Conservation (phyloP, 805 yeast species). For the Pichia deserticola region DNA sequence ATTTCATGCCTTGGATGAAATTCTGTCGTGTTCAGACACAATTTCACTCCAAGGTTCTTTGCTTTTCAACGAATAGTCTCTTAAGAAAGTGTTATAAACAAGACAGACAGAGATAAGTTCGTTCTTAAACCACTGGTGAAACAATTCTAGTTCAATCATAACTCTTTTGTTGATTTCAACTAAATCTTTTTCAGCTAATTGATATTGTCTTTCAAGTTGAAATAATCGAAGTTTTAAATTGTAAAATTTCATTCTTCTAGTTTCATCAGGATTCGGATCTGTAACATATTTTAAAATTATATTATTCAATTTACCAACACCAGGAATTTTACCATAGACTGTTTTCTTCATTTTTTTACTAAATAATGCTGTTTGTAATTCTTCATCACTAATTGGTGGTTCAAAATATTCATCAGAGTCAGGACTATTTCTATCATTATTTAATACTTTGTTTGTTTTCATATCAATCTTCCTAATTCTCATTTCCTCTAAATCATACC, state of each 20-base stretch:
- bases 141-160: slow-evolving; percentile 19
- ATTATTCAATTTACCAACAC: slow-evolving; percentile 28
- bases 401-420: slow-evolving; percentile 13
- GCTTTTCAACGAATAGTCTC: slow-evolving; percentile 2
- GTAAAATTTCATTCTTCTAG: slow-evolving; percentile 25
- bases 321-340: slow-evolving; percentile 29
- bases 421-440: neutral
- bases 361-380: slow-evolving; percentile 26
- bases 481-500: slow-evolving; percentile 24
- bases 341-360: slow-evolving; percentile 21
- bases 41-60: slow-evolving; percentile 8
- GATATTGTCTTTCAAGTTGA: slow-evolving; percentile 27
- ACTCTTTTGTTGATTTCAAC: slow-evolving; percentile 19
- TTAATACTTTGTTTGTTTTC: slow-evolving; percentile 21
- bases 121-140: slow-evolving; percentile 28
- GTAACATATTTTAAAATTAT: slow-evolving; percentile 27
- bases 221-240: slow-evolving; percentile 24
- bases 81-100: slow-evolving; percentile 11
- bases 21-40: neutral
- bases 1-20: too few relatives aligned
- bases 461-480: slow-evolving; percentile 27
- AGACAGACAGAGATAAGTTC: slow-evolving; percentile 17
- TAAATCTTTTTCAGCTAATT: slow-evolving; percentile 21
- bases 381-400: slow-evolving; percentile 27
- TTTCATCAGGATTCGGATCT: slow-evolving; percentile 29